Conservation (phyloP, 2,329 filamentous ascomycete genomes). For the Endocalyx cinctus region DNA sequence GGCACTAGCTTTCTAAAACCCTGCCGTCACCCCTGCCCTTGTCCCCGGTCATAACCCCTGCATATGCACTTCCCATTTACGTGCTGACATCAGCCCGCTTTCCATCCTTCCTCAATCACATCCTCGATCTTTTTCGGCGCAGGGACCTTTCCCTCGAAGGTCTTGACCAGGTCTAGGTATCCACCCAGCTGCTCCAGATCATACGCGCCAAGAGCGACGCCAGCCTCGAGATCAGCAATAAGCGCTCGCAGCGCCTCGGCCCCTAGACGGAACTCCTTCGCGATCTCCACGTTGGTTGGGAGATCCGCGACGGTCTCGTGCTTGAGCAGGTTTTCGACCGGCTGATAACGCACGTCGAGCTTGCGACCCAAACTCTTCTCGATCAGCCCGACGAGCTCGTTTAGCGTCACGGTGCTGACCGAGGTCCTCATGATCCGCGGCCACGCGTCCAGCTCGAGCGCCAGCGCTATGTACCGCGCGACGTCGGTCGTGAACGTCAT, state of each 20-base stretch:
- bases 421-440: slow-evolving; percentile 23
- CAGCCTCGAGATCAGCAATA: slow-evolving; percentile 26
- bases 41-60: too few relatives aligned
- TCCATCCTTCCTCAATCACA: slow-evolving; percentile 15
- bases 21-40: too few relatives aligned
- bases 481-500: slow-evolving; percentile 27
- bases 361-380: slow-evolving; percentile 14
- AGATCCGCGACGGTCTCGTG: slow-evolving; percentile 18
- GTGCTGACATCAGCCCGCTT: too few relatives aligned
- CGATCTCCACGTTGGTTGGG: slow-evolving; percentile 22
- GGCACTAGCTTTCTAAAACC: too few relatives aligned
- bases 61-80: too few relatives aligned
- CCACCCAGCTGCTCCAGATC: slow-evolving; percentile 17
- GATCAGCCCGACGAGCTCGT: slow-evolving; percentile 22
- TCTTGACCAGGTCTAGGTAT: slow-evolving; percentile 17
- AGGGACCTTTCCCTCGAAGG: slow-evolving; percentile 12
- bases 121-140: slow-evolving; percentile 12
- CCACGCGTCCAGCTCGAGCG: slow-evolving; percentile 26
- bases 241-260: slow-evolving; percentile 19
- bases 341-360: slow-evolving; percentile 23
- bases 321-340: slow-evolving; percentile 17
- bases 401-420: slow-evolving; percentile 23
- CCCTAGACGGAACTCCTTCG: slow-evolving; percentile 21
- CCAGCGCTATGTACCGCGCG: slow-evolving; percentile 25
- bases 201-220: slow-evolving; percentile 25